These are phyloP conservation scores for Jaapia argillacea DNA, from an alignment of 768 basidiomycete genomes.

Conservation along the genomic window DNA sequence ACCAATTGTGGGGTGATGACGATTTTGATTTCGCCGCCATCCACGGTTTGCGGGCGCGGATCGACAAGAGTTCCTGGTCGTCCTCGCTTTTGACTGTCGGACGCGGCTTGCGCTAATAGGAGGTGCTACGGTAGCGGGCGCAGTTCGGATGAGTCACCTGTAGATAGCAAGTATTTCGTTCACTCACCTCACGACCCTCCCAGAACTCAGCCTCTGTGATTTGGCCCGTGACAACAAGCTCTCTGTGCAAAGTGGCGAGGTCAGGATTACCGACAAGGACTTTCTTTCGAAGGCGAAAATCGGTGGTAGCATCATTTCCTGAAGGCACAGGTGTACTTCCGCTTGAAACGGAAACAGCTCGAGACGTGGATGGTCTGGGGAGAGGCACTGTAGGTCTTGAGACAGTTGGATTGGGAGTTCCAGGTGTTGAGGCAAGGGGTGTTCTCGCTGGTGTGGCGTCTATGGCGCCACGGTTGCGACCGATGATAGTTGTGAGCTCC, in stretches of 20 bases:
- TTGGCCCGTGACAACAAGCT: constrained; percentile 77
- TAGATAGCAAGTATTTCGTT: too few relatives aligned
- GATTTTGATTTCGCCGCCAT: constrained; percentile 81
- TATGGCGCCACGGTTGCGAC: constrained; percentile 48
- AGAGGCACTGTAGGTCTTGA: constrained; percentile 17
- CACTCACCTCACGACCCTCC: constrained; percentile 86
- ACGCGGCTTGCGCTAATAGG: constrained; percentile 63
- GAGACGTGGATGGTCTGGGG: constrained; percentile 40
- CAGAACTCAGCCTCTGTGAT: constrained; percentile 94
- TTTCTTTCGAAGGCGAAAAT: constrained; percentile 68
- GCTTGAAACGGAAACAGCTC: constrained; percentile 55
- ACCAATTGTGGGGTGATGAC: constrained; percentile 87
- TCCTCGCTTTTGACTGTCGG: constrained; percentile 69
- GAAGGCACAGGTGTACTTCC: constrained; percentile 43
- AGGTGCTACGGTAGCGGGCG: too few relatives aligned
- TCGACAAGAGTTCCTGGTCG: constrained; percentile 81
- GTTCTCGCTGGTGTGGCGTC: constrained; percentile 7
- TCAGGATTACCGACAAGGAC: constrained; percentile 74
- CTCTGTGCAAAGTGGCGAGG: constrained; percentile 72
- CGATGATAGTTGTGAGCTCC: constrained; percentile 69
- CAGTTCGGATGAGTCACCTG: too few relatives aligned
- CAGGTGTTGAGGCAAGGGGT: constrained; percentile 5
- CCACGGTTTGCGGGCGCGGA: constrained; percentile 76
- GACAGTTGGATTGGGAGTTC: constrained; percentile 16
- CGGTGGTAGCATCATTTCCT: constrained; percentile 49